These are phyloP conservation scores for Wickerhamomyces rabaulensis DNA, from an alignment of 805 yeast species.

Conservation along the genomic window DNA sequence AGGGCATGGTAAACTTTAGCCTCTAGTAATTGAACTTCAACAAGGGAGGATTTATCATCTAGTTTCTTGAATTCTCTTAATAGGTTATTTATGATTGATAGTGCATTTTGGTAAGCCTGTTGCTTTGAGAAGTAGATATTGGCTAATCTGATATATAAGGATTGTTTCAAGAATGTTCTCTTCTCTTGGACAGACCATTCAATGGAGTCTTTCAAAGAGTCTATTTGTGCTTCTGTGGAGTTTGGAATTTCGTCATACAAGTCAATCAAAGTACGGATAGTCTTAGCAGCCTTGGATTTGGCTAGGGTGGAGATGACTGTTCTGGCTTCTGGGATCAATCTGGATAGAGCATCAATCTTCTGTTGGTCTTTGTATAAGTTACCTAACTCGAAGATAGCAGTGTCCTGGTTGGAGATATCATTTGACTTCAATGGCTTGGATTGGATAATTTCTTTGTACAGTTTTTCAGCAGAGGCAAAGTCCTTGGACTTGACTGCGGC, in stretches of 20 bases:
- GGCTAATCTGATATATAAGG: conserved; percentile 79
- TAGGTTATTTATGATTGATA: conserved; percentile 64
- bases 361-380: conserved; percentile 50
- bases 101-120: conserved; percentile 58
- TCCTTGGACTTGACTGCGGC: conserved; percentile 46
- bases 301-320: conserved; percentile 74
- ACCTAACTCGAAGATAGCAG: conserved; percentile 65
- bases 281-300: conserved; percentile 91
- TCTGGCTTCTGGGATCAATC: conserved; percentile 64
- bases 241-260: conserved; percentile 59
- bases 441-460: conserved; percentile 48
- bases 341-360: conserved; percentile 46
- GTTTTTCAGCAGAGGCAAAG: conserved; percentile 50
- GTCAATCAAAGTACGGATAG: conserved; percentile 77
- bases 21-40: conserved; percentile 92
- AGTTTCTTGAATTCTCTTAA: conserved; percentile 84
- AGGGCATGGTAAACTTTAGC: conserved; percentile 86
- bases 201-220: conserved; percentile 70
- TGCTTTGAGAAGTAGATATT: conserved; percentile 64
- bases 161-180: conserved; percentile 83
- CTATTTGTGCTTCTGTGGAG: conserved; percentile 64
- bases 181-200: conserved; percentile 84
- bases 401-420: conserved; percentile 23
- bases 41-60: conserved; percentile 92
- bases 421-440: conserved; percentile 20